A percentile compares a stretch with the other conserved stretches of the same genome.
phyloP scores from a whole-genome alignment of 495 filamentous ascomycete species.

The Aspergillus mulundensis region DNA sequence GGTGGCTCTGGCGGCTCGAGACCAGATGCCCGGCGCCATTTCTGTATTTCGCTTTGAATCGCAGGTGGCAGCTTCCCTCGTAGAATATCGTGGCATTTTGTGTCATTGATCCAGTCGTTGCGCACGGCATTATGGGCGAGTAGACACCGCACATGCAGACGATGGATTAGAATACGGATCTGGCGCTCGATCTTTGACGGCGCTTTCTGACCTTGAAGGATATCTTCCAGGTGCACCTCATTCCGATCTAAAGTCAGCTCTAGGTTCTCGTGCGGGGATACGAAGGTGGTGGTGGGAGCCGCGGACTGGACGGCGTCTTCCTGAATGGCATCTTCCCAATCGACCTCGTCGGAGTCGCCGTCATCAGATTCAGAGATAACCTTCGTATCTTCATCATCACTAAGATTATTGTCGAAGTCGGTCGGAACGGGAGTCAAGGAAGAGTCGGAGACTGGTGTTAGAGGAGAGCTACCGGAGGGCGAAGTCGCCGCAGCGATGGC shows the following conservation, averaged over 20 bases:
- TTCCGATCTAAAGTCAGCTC: slow-evolving; percentile 70
- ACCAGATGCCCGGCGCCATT: slow-evolving; percentile 66
- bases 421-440: slow-evolving; percentile 59
- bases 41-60: slow-evolving; percentile 67
- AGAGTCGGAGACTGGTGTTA: slow-evolving; percentile 47
- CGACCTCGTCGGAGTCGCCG: slow-evolving; percentile 62
- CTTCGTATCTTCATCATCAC: slow-evolving; percentile 4
- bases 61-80: slow-evolving; percentile 63
- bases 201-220: slow-evolving; percentile 73
- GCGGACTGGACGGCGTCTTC: slow-evolving; percentile 70
- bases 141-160: slow-evolving; percentile 82
- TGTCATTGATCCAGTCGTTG: slow-evolving; percentile 82
- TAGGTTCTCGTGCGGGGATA: slow-evolving; percentile 51
- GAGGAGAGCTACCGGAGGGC: slow-evolving; percentile 22
- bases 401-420: slow-evolving; percentile 14
- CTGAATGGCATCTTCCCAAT: slow-evolving; percentile 83
- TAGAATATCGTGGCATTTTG: slow-evolving; percentile 71
- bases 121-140: slow-evolving; percentile 85
- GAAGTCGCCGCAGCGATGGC: slow-evolving; percentile 35
- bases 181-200: slow-evolving; percentile 77
- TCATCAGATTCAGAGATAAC: slow-evolving; percentile 37
- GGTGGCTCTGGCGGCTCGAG: slow-evolving; percentile 43
- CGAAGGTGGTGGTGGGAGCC: slow-evolving; percentile 25
- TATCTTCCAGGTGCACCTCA: slow-evolving; percentile 51
- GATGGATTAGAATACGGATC: slow-evolving; percentile 74